A percentile compares a stretch with the other conserved stretches of the same genome.
Evolutionary conservation across 495 filamentous ascomycete species (phyloP).

Genomic region (Podospora pseudoanserina): DNA sequence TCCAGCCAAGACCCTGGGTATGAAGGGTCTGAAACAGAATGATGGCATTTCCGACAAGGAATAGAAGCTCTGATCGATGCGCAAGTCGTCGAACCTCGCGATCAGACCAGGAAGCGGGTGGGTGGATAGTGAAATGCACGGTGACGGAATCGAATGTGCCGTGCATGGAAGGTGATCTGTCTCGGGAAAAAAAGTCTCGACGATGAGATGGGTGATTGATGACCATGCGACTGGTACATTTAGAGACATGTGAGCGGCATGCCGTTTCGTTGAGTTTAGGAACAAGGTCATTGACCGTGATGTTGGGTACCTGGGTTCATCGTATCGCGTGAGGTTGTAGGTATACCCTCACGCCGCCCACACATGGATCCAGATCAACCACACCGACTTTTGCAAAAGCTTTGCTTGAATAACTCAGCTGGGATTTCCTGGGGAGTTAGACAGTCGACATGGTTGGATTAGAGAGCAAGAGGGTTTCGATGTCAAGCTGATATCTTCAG

Average conservation of each 20-base stretch:
- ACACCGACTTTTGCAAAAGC: background rate
- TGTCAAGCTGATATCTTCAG: too few species aligned
- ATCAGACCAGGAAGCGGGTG: slow-evolving; percentile 5
- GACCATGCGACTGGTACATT: too few species aligned
- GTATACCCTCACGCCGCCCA: too few species aligned
- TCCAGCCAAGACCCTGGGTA: background rate
- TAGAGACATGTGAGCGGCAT: too few species aligned
- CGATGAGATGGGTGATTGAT: background rate
- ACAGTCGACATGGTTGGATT: background rate
- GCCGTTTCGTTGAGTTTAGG: too few species aligned
- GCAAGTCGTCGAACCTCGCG: background rate
- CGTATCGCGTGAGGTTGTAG: too few species aligned
- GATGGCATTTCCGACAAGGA: slow-evolving; percentile 9
- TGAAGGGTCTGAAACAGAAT: slow-evolving; percentile 18
- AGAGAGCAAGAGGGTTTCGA: too few species aligned
- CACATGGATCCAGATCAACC: background rate
- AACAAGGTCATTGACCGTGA: too few species aligned
- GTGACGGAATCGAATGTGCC: background rate
- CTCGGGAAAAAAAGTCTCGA: background rate
- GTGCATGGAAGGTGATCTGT: background rate
- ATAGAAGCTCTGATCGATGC: slow-evolving; percentile 13
- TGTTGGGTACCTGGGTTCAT: too few species aligned
- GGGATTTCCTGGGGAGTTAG: background rate
- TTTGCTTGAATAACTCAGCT: background rate
- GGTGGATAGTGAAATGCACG: background rate